Evolutionary conservation across 129 eudicot genomes (phyloP), one percentile per base, ranked within the genome.

Genomic region (Lactuca sativa): DNA sequence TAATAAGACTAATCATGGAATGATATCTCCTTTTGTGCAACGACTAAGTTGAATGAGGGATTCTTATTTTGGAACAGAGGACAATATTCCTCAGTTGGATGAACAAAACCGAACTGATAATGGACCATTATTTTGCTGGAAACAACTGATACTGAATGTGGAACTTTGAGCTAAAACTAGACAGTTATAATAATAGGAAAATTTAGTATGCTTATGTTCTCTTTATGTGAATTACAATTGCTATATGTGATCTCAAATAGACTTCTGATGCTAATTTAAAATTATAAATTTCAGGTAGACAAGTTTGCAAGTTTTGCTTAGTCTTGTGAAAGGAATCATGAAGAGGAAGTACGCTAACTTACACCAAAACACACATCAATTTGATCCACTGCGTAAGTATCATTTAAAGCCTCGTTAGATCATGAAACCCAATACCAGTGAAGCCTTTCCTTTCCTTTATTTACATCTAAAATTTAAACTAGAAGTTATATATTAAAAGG

Each of bases 381-480:
- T 93, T 70, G 83, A 81, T 82, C 64, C 79, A 21, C 49, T 72
- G 25, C 95, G 99, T 93, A 87, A 85, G 99, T 63, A 64, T 43
- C 70, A 38, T 71, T 53, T 21, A 33, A 59, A 34, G 25, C 68
- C 43, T 64, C 4, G 13, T 36, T 30, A 34, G 51, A 59, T 47
- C 62, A 64, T 25, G n/a, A 15, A 4, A 62, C 56, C 44, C 21
- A 41, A 60, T 31, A 18, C 9, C 60, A 63, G 48, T 62, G 53
- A 76, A 54, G 67, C 38, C 62, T 17, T 48, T 30, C 73, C 43
- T 55, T 16, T 34, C 54, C 34, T 62, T 61, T 30, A 40, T 49
- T 17, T 32, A 16, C 62, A 53, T 53, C 21, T 56, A 21, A 64
- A 65, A 38, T 37, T 33, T 57, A 51, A 47, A 74, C 40, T 21